A percentile compares a stretch with the other conserved stretches of the same genome.
These are phyloP conservation scores for Puccinia triticina DNA, from an alignment of 1,284 basidiomycete genomes.

Conservation along the genomic window DNA sequence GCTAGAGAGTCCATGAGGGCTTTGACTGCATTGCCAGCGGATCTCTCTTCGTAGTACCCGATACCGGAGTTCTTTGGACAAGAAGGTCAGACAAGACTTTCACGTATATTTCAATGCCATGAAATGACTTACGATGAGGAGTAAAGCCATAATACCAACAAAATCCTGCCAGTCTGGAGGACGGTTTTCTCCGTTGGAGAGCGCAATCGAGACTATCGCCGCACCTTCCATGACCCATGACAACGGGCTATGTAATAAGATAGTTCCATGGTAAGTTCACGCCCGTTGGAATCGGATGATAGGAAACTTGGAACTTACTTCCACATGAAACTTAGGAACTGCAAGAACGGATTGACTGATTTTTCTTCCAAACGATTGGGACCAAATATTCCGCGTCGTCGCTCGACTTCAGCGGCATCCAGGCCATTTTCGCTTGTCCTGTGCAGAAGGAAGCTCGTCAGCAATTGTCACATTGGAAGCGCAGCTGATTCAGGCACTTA, in stretches of 20 bases:
- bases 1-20: conserved; percentile 99
- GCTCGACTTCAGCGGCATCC: conserved; percentile 71
- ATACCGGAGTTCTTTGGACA: conserved; percentile 76
- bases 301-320: too few relatives aligned
- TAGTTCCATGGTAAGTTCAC: too few relatives aligned
- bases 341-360: conserved; percentile 81
- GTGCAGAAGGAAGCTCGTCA: neutral
- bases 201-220: conserved; percentile 89
- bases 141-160: conserved; percentile 87
- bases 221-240: conserved; percentile 99
- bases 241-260: conserved; percentile 72
- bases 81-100: neutral
- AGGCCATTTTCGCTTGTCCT: conserved; percentile 73
- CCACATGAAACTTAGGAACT: conserved; percentile 61
- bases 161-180: conserved; percentile 98
- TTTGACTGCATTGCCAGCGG: conserved; percentile 97
- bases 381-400: conserved; percentile 88
- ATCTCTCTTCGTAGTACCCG: conserved; percentile 96
- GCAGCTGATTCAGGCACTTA: conserved; percentile 62
- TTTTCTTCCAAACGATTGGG: conserved; percentile 92
- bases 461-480: neutral
- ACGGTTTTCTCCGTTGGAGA: conserved; percentile 84
- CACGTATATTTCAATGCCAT: neutral
- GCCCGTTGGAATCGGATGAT: too few relatives aligned
- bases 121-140: conserved; percentile 67